A percentile compares a stretch with the other conserved stretches of the same genome.
phyloP scores from a whole-genome alignment of 2,329 filamentous ascomycete species.

The Microdochium paspali region DNA sequence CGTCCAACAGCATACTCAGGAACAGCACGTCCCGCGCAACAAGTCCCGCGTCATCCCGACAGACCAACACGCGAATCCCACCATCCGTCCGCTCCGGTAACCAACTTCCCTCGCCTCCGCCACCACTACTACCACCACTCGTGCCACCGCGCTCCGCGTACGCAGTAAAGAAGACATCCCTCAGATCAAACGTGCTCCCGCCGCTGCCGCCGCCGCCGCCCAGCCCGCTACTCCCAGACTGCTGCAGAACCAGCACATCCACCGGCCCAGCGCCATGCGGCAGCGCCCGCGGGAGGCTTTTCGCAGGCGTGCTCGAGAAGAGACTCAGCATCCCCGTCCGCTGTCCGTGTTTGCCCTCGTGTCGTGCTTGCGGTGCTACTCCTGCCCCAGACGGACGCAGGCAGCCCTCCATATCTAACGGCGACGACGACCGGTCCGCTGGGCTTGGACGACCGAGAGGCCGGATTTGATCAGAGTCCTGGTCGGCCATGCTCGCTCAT shows the following conservation, averaged over 20 bases:
- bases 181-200: constrained; percentile 34
- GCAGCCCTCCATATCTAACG: too few relatives aligned
- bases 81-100: too few relatives aligned
- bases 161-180: constrained; percentile 45
- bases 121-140: constrained; percentile 9
- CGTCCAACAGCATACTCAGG: background rate
- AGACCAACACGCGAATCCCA: background rate
- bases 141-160: constrained; percentile 30
- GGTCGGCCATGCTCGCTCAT: too few relatives aligned
- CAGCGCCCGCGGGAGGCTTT: constrained; percentile 34
- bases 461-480: too few relatives aligned
- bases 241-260: constrained; percentile 42
- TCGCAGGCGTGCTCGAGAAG: constrained; percentile 44
- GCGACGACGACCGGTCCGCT: too few relatives aligned
- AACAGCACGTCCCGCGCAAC: background rate
- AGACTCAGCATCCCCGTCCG: background rate
- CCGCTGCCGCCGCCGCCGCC: too few relatives aligned
- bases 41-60: background rate
- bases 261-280: constrained; percentile 40
- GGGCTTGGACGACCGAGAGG: too few relatives aligned
- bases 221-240: too few relatives aligned
- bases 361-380: background rate
- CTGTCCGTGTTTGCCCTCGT: background rate
- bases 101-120: too few relatives aligned
- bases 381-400: too few relatives aligned